phyloP scores from a whole-genome alignment of 1,284 basidiomycete genomes.

The Marasmius oreades region DNA sequence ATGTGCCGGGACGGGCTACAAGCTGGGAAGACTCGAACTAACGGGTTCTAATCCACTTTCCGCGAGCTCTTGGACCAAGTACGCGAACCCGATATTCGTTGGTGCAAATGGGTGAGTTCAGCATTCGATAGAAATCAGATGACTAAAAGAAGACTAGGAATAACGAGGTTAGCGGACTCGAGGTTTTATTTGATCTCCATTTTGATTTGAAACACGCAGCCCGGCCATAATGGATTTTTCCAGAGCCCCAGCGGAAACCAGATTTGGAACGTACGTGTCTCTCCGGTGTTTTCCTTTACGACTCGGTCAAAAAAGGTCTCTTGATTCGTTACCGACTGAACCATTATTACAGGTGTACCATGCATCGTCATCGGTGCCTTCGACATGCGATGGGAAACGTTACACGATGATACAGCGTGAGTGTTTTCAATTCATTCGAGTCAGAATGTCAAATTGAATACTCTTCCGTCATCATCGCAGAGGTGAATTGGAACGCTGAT shows the following conservation, averaged over 20 bases:
- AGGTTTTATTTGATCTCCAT: too few relatives aligned
- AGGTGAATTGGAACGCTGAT: slow-evolving; percentile 4
- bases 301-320: too few relatives aligned
- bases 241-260: neutral
- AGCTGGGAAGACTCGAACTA: neutral
- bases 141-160: neutral
- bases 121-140: neutral
- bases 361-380: neutral
- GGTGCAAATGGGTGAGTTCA: neutral
- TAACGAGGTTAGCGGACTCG: too few relatives aligned
- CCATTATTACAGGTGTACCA: neutral
- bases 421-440: neutral
- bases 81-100: neutral
- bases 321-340: neutral
- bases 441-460: neutral
- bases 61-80: neutral
- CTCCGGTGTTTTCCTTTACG: neutral
- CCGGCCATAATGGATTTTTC: neutral
- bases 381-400: slow-evolving; percentile 1
- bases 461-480: neutral
- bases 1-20: neutral
- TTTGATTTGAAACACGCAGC: neutral
- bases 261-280: neutral
- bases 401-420: slow-evolving; percentile 1
- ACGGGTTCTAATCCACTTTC: neutral